phyloP scores from a whole-genome alignment of 2,329 filamentous ascomycete genomes.

The Penicillium corylophilum region DNA sequence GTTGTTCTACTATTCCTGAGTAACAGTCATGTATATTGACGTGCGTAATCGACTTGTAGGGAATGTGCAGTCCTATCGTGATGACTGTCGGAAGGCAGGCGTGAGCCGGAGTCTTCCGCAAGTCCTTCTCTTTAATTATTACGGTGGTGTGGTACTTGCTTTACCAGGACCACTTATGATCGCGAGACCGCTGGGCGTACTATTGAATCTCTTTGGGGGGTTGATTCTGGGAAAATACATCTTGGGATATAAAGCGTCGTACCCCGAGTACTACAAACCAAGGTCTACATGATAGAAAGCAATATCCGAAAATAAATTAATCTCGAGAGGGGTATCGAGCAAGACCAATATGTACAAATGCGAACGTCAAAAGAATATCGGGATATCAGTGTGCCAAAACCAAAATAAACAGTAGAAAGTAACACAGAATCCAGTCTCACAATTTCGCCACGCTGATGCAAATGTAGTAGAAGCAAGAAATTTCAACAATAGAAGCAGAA shows the following conservation, averaged over 20 bases:
- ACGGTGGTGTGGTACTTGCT: constrained; percentile 11
- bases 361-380: not conserved
- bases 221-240: constrained; percentile 11
- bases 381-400: not conserved
- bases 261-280: constrained; percentile 11
- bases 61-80: constrained; percentile 15
- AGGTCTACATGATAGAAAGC: not conserved
- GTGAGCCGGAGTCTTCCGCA: constrained; percentile 7
- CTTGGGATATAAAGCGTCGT: constrained; percentile 9
- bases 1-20: not conserved
- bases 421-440: constrained; percentile 12
- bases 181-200: constrained; percentile 1
- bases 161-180: constrained; percentile 6
- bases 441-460: constrained; percentile 28
- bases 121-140: constrained; percentile 9
- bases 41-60: not conserved
- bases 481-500: not conserved
- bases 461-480: constrained; percentile 14
- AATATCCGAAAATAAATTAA: not conserved
- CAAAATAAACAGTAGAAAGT: constrained; percentile 5
- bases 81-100: constrained; percentile 12
- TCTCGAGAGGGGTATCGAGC: not conserved
- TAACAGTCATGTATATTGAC: too few species aligned
- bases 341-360: not conserved
- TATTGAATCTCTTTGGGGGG: constrained; percentile 9